A percentile compares a stretch with the other conserved stretches of the same genome.
Conservation (phyloP, 116 monocot species). For the Zostera marina region DNA sequence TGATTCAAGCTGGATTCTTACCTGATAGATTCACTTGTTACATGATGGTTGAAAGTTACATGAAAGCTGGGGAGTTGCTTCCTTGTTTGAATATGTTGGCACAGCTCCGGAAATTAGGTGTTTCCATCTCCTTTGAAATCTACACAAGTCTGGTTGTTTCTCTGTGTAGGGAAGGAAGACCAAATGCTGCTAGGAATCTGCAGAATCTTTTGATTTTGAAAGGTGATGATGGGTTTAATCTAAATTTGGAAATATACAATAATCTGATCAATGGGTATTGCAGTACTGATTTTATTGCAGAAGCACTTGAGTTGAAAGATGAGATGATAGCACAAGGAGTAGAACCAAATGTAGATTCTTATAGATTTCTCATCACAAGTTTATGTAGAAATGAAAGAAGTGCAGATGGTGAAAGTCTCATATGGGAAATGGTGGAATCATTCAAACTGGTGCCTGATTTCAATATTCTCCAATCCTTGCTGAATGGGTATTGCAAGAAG, state of each 20-base stretch:
- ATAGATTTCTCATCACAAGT: constrained; percentile 24
- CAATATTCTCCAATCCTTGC: constrained; percentile 26
- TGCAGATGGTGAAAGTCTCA: constrained; percentile 39
- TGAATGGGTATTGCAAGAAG: constrained; percentile 28
- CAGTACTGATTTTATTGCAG: constrained; percentile 13
- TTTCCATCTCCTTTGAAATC: constrained; percentile 16
- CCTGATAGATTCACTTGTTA: constrained; percentile 32
- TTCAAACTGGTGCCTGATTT: constrained; percentile 28
- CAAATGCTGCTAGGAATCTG: constrained; percentile 58
- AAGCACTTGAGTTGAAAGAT: constrained; percentile 33
- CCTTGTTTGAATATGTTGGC: constrained; percentile 53
- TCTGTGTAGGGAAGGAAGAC: constrained; percentile 41
- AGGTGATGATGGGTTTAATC: constrained; percentile 21
- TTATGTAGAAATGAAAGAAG: constrained; percentile 35
- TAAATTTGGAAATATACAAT: constrained; percentile 37
- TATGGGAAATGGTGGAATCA: constrained; percentile 37
- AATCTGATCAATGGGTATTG: constrained; percentile 42
- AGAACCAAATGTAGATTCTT: constrained; percentile 31
- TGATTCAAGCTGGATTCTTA: constrained; percentile 34
- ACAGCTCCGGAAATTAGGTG: constrained; percentile 30
- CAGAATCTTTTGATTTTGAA: constrained; percentile 21
- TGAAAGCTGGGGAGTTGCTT: constrained; percentile 29
- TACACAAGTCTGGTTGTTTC: constrained; percentile 28
- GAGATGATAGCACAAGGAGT: constrained; percentile 50
- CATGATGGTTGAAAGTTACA: constrained; percentile 35